Conservation (phyloP, 495 filamentous ascomycete species). For the Neurospora sp. region DNA sequence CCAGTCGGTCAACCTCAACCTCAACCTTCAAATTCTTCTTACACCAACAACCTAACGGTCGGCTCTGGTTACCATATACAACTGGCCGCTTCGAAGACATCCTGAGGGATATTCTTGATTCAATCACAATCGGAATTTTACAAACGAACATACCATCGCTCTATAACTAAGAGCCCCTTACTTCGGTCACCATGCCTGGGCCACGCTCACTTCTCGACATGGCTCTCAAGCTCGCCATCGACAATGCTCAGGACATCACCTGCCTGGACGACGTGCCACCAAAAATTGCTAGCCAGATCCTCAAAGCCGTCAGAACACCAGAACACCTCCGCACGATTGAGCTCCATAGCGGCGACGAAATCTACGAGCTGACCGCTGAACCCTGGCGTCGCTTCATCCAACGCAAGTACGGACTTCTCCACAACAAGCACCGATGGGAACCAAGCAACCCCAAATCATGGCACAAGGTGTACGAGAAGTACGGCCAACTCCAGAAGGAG, state of each 20-base stretch:
- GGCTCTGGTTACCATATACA: background rate
- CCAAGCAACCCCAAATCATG: slow-evolving; percentile 25
- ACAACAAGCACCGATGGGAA: slow-evolving; percentile 12
- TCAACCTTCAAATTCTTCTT: background rate
- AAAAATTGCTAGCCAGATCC: slow-evolving; percentile 7
- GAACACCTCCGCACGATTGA: slow-evolving; percentile 29
- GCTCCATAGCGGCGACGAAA: slow-evolving; percentile 18
- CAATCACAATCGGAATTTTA: background rate
- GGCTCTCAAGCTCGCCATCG: slow-evolving; percentile 18
- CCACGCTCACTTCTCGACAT: slow-evolving; percentile 27
- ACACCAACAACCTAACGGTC: background rate
- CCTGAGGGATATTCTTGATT: background rate
- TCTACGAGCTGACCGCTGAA: slow-evolving; percentile 20
- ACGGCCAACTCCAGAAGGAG: slow-evolving; percentile 33
- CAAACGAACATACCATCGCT: background rate
- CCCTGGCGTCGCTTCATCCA: slow-evolving; percentile 32
- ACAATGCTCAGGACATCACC: slow-evolving; percentile 13
- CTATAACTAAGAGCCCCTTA: background rate
- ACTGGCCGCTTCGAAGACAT: background rate
- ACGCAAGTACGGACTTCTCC: slow-evolving; percentile 19
- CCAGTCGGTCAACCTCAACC: background rate
- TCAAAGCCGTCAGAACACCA: slow-evolving; percentile 21
- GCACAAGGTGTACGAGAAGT: slow-evolving; percentile 28
- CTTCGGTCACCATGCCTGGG: slow-evolving; percentile 6
- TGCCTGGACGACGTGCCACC: slow-evolving; percentile 7